Evolutionary conservation across 2,329 filamentous ascomycete genomes (phyloP).

Genomic region (Lizonia empirigonia): DNA sequence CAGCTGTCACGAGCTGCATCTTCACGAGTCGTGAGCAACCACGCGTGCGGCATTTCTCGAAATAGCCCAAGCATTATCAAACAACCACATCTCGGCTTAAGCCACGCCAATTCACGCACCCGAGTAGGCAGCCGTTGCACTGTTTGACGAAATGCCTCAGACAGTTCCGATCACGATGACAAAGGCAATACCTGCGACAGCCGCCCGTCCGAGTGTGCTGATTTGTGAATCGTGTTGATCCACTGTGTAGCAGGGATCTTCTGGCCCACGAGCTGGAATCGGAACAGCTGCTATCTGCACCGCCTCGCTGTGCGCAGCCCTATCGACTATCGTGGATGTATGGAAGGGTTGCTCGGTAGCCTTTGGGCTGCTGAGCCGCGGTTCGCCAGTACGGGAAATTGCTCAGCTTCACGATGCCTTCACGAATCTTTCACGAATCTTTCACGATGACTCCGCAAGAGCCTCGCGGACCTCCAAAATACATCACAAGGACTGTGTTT

Average conservation of each 20-base stretch:
- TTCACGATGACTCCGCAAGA: not conserved
- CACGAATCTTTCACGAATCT: conserved; percentile 12
- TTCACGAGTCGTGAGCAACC: conserved; percentile 9
- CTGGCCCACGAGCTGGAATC: conserved; percentile 36
- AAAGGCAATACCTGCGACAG: conserved; percentile 15
- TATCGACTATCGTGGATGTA: conserved; percentile 23
- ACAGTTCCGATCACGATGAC: conserved; percentile 5
- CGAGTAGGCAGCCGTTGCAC: conserved; percentile 2
- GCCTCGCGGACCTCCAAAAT: conserved; percentile 3
- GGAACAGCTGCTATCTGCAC: conserved; percentile 33
- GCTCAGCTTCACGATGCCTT: not conserved
- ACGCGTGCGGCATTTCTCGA: conserved; percentile 16
- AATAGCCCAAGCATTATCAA: conserved; percentile 6
- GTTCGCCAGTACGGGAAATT: conserved; percentile 18
- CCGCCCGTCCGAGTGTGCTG: conserved; percentile 34
- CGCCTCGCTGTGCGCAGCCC: conserved; percentile 24
- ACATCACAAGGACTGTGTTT: conserved; percentile 16
- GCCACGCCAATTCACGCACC: not conserved
- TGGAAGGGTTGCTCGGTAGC: conserved; percentile 1
- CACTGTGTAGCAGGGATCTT: conserved; percentile 21
- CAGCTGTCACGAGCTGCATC: conserved; percentile 18
- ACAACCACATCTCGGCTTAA: conserved; percentile 20
- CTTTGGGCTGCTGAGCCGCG: conserved; percentile 16
- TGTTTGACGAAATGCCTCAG: conserved; percentile 30
- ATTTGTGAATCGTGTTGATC: conserved; percentile 20